phyloP scores from a whole-genome alignment of 169 alveolate species.

The Plasmodium reichenowi region DNA sequence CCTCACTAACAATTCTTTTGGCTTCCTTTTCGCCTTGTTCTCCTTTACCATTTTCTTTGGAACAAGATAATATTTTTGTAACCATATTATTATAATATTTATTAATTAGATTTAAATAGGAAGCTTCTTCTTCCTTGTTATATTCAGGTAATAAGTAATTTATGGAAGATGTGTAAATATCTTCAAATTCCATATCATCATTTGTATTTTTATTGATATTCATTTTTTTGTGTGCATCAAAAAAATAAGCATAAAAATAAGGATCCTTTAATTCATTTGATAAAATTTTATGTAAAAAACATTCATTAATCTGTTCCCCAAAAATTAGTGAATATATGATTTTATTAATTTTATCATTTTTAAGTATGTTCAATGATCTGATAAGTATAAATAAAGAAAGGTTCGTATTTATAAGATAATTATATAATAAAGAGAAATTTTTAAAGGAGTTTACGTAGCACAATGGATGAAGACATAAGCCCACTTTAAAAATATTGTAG shows the following conservation, averaged over 20 bases:
- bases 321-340: constrained; percentile 53
- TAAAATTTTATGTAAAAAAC: constrained; percentile 41
- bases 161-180: constrained; percentile 56
- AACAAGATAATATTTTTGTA: neutral
- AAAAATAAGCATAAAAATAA: constrained; percentile 46
- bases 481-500: constrained; percentile 36
- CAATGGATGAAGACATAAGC: constrained; percentile 47
- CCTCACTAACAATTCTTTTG: too few relatives aligned
- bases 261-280: constrained; percentile 65
- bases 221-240: constrained; percentile 45
- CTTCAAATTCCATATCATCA: constrained; percentile 51
- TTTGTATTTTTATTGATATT: constrained; percentile 5
- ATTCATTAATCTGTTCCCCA: constrained; percentile 33
- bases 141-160: constrained; percentile 40
- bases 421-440: constrained; percentile 39
- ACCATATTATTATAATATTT: neutral
- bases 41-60: neutral
- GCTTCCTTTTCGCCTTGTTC: neutral
- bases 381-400: constrained; percentile 51
- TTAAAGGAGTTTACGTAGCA: constrained; percentile 65
- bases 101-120: constrained; percentile 7
- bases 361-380: constrained; percentile 38
- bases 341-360: constrained; percentile 45
- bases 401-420: constrained; percentile 43
- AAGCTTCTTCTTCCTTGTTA: constrained; percentile 55